Evolutionary conservation across 31 red algal species (phyloP).

Genomic region (Bonnemaisonia californica): DNA sequence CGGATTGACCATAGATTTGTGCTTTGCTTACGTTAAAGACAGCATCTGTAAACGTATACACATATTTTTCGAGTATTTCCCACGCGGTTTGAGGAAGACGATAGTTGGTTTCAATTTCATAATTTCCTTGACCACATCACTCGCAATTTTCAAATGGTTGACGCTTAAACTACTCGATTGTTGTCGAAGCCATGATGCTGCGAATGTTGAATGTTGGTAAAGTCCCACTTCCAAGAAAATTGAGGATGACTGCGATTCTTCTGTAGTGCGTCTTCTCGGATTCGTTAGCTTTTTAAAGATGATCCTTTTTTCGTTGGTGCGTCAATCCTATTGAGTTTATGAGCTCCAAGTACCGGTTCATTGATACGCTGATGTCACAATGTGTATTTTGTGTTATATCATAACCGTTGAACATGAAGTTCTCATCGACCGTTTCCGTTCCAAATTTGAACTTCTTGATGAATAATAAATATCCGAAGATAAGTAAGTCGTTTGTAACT

Average conservation of each 20-base stretch:
- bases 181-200: too few species aligned
- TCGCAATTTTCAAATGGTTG: too few species aligned
- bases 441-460: constrained; percentile 18
- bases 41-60: not conserved
- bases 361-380: not conserved
- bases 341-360: constrained; percentile 3
- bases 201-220: too few species aligned
- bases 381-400: constrained; percentile 2
- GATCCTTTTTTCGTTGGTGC: not conserved
- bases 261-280: too few species aligned
- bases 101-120: too few species aligned
- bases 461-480: not conserved
- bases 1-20: not conserved
- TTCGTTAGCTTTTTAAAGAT: too few species aligned
- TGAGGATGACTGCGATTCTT: too few species aligned
- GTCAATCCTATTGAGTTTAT: constrained; percentile 4
- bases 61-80: too few species aligned
- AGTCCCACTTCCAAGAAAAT: too few species aligned
- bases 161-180: too few species aligned
- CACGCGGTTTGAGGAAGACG: too few species aligned
- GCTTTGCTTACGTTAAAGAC: not conserved
- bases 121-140: too few species aligned
- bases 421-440: not conserved
- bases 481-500: constrained; percentile 7
- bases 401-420: not conserved